Evolutionary conservation across 306 rosid genomes (phyloP), one percentile per base, ranked within the genome.

Genomic region (Glycyrrhiza uralensis): DNA sequence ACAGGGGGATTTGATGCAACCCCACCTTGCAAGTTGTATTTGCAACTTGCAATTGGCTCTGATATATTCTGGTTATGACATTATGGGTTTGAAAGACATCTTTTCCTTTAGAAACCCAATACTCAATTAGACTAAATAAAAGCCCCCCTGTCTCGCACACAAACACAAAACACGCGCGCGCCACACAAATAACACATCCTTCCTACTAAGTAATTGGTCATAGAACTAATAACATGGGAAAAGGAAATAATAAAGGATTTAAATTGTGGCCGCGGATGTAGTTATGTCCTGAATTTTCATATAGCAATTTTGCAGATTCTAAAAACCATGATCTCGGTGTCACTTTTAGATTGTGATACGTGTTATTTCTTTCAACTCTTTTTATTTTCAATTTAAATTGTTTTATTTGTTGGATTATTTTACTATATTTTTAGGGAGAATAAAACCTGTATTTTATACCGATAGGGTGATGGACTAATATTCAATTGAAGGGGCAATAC

Each of bases 61-160:
- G 64, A 73, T n/a, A n/a, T n/a, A n/a, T 68, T 75, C 74, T 38
- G 3, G 69, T 52, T 78, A 66, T 32, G 57, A 62, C 65, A 67
- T 45, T 77, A 62, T 66, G 78, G 85, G 49, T 30, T 74, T 65
- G 58, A 86, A 71, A 65, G 79, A 82, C 64, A 52, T 80, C 74
- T 63, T 80, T 54, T 36, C 65, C 28, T 72, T 15, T 55, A 78
- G 72, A 63, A 72, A 76, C 82, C 42, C 26, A 76, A 56, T 49
- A 55, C 23, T 68, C 36, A 56, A 51, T 7, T n/a, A n/a, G n/a
- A n/a, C n/a, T 10, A 50, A 71, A 28, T 22, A 4, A 12, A 70
- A 52, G 65, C 13, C 10, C 4, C 52, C n/a, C 24, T 22, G 3
- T 45, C 19, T 26, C 32, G 3, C n/a, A 2, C 17, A 42, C 49